Evolutionary conservation across 306 rosid species (phyloP), one percentile per base, ranked within the genome.

Genomic region (Phaseolus lunatus): DNA sequence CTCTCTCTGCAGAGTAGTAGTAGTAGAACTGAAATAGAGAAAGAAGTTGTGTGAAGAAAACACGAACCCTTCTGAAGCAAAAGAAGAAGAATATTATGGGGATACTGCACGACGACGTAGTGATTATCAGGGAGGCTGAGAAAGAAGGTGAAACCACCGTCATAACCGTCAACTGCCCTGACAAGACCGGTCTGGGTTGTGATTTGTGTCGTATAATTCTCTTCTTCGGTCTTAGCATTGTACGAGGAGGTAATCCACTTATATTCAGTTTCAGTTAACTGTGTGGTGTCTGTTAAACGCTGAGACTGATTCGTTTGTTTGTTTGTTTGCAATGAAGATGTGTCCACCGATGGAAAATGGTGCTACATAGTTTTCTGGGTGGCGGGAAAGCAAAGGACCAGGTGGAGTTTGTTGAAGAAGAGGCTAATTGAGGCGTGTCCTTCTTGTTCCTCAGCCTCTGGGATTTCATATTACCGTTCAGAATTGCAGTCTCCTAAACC

Each of bases 321-420:
- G 71, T 33, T 41, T 68, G 5, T 13, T 82, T 82, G 72, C 18
- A 66, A 70, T 88, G 88, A 84, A 95, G 99, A 95, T 66, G 90
- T 95, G 6, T 88, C 97, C 4, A 95, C 99, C 12, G 99, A 95
- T 77, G 99, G 99, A 24, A 92, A 81, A 84, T 95, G 99, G 99
- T 95, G 99, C 87, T 95, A 86, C 86, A n/a, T 95, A 68, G 94
- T 95, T 35, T 88, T 95, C 44, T 92, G 97, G 99, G 99, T 95
- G 72, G 48, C 70, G 35, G 99, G 97, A 49, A 89, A 81, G 24
- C 85, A 90, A 3, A 82, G 82, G 24, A 92, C 97, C 11, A 86
- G 87, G 85, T 95, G 99, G 99, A 80, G 67, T 76, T 88, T 89
- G 84, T 86, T 95, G 81, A 85, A 90, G 85, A 91, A 86, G 82